phyloP scores from a whole-genome alignment of 768 basidiomycete species.

The Lactifluus volemus region DNA sequence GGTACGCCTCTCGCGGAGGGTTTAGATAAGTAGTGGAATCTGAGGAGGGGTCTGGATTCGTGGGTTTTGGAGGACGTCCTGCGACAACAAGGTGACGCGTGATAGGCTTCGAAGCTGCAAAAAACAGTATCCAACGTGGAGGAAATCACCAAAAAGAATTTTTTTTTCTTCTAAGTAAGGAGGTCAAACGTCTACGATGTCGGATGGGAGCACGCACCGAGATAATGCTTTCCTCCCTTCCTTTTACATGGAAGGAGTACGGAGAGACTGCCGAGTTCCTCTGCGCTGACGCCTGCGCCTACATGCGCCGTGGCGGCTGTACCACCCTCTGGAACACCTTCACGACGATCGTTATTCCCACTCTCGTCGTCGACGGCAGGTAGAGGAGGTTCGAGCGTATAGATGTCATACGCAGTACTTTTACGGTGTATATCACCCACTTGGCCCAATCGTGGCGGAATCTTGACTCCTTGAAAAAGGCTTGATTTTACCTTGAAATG shows the following conservation, averaged over 20 bases:
- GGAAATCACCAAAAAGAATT: not conserved
- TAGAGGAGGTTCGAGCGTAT: not conserved
- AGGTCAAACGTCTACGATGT: not conserved
- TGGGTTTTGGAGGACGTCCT: constrained; percentile 6
- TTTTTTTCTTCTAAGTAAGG: too few relatives aligned
- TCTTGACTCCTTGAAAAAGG: not conserved
- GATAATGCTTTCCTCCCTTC: constrained; percentile 16
- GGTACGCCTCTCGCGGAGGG: constrained; percentile 16
- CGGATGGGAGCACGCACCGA: constrained; percentile 3
- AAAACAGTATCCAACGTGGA: not conserved
- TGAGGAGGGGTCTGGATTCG: not conserved
- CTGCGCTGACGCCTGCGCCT: not conserved
- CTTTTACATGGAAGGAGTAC: constrained; percentile 16
- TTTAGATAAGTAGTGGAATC: not conserved
- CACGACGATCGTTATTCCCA: not conserved
- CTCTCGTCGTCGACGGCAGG: not conserved
- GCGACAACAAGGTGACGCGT: constrained; percentile 15
- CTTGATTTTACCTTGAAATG: constrained; percentile 5
- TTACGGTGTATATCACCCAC: constrained; percentile 15
- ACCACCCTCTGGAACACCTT: not conserved
- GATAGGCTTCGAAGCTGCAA: constrained; percentile 13
- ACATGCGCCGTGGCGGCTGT: not conserved
- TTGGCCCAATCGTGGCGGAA: not conserved
- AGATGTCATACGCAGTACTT: constrained; percentile 11
- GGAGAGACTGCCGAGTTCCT: constrained; percentile 15